phyloP scores from a whole-genome alignment of 1,139 yeast species.

The Diutina neorugosa region DNA sequence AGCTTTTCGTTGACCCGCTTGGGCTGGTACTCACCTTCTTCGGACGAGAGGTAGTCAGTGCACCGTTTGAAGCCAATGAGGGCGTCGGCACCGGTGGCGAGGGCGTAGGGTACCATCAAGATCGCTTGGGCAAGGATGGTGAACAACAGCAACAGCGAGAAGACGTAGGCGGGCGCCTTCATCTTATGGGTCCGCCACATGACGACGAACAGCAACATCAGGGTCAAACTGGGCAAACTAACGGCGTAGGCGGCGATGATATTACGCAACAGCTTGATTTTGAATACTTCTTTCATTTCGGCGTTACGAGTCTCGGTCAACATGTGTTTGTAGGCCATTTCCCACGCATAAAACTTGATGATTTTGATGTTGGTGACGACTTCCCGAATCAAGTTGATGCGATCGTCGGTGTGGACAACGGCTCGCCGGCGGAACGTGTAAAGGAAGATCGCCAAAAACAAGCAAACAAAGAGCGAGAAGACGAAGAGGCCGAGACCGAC shows the following conservation, averaged over 20 bases:
- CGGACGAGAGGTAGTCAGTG: neutral
- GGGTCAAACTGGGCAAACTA: slow-evolving; percentile 28
- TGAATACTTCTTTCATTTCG: slow-evolving; percentile 30
- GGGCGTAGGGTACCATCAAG: slow-evolving; percentile 42
- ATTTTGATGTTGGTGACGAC: slow-evolving; percentile 29
- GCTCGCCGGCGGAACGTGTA: slow-evolving; percentile 9
- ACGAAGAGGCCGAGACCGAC: slow-evolving; percentile 33
- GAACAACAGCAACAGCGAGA: slow-evolving; percentile 40
- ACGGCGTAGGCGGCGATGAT: slow-evolving; percentile 37
- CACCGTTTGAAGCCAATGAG: slow-evolving; percentile 33
- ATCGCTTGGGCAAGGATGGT: slow-evolving; percentile 40
- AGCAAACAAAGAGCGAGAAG: slow-evolving; percentile 27
- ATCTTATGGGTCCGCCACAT: slow-evolving; percentile 27
- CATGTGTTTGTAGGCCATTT: slow-evolving; percentile 27
- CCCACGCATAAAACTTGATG: slow-evolving; percentile 39
- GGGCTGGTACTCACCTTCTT: neutral
- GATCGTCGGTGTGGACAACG: slow-evolving; percentile 15
- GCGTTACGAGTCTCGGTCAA: slow-evolving; percentile 23
- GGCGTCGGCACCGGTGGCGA: slow-evolving; percentile 44
- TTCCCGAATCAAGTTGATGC: slow-evolving; percentile 34
- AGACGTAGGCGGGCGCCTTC: slow-evolving; percentile 19
- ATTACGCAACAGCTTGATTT: slow-evolving; percentile 32
- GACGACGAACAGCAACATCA: slow-evolving; percentile 31
- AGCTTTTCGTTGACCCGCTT: neutral
- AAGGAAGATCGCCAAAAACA: slow-evolving; percentile 24